Base-by-base conservation (phyloP, 1,139 yeast species). In the Hemisphaericaspora lyxosophila region DNA sequence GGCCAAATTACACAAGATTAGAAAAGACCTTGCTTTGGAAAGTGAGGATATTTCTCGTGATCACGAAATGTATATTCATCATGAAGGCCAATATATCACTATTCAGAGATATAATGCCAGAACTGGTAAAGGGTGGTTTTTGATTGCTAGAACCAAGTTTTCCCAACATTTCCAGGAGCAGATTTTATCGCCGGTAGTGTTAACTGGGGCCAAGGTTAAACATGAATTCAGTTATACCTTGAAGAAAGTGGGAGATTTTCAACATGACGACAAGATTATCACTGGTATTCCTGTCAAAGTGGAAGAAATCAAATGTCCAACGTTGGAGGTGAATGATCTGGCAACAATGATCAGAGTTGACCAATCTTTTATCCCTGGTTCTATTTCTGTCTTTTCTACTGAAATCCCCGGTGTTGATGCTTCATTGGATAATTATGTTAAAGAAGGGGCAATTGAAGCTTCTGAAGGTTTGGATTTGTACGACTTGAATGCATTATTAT, bases 41-140 rank as follows among this genome's bases (percentile, higher is more conserved):
- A 79, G 85, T 59, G 64, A 66, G 35, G 88, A 82, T 37, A 76
- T 75, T 43, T 62, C 71, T 33, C 81, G 81, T 44, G 89, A 86
- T 47, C 88, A 85, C 49, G 97, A 92, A 62, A 88, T 86, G 84
- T 92, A 87, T 58, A 87, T 92, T 35, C 97, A 92, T 54, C 96
- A 87, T 54, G 96, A 88, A 48, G 96, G 86, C 8, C 96, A 89
- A 59, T 92, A 76, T 58, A 87, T 92, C 44, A 90, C 97, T 1
- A 82, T 90, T 39, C 97, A 90, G 60, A 72, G 97, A 48, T 78
- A 83, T 35, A 87, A 88, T 55, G 83, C 95, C 0, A 74, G 80
- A 47, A 82, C 89, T 7, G 97, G 97, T 2, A 75, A 77, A 43
- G 98, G 98, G 2, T 87, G 87, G 80, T 88, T 86, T 51, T 70